A percentile compares a stretch with the other conserved stretches of the same genome.
These are phyloP conservation scores for Teunomyces stri DNA, from an alignment of 805 yeast genomes.

Conservation along the genomic window DNA sequence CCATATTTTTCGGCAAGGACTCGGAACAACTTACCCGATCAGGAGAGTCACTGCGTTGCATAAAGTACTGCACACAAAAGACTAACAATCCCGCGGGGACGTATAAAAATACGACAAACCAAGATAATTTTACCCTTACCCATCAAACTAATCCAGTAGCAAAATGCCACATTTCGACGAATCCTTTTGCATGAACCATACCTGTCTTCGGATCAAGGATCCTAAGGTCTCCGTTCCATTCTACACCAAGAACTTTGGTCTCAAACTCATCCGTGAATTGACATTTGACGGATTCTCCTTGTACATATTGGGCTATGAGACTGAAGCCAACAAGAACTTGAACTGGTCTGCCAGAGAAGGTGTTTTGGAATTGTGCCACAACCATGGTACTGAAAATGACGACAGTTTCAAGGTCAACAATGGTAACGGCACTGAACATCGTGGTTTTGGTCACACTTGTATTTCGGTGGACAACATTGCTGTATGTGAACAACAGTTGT, in stretches of 20 bases:
- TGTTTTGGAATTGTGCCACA: conserved; percentile 79
- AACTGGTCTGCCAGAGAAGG: conserved; percentile 56
- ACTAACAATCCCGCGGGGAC: too few species aligned
- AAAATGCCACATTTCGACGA: conserved; percentile 31
- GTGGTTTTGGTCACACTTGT: conserved; percentile 95
- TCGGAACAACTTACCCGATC: too few species aligned
- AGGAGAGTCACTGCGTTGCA: too few species aligned
- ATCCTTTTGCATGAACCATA: conserved; percentile 56
- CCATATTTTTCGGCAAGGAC: too few species aligned
- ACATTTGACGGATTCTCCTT: conserved; percentile 58
- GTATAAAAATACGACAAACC: too few species aligned
- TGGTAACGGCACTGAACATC: conserved; percentile 80
- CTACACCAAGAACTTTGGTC: conserved; percentile 72
- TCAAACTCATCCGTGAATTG: conserved; percentile 55
- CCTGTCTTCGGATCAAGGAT: conserved; percentile 79
- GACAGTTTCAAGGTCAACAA: conserved; percentile 57
- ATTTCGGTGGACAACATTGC: conserved; percentile 79
- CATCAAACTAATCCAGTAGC: neutral
- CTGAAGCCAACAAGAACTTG: conserved; percentile 33
- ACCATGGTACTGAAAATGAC: conserved; percentile 68
- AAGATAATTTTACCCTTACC: too few species aligned
- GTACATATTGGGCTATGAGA: conserved; percentile 55
- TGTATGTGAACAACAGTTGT: conserved; percentile 55
- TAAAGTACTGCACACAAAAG: too few species aligned
- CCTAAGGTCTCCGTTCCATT: conserved; percentile 70